Evolutionary conservation across 306 rosid genomes (phyloP).

Genomic region (Castanea crenata): DNA sequence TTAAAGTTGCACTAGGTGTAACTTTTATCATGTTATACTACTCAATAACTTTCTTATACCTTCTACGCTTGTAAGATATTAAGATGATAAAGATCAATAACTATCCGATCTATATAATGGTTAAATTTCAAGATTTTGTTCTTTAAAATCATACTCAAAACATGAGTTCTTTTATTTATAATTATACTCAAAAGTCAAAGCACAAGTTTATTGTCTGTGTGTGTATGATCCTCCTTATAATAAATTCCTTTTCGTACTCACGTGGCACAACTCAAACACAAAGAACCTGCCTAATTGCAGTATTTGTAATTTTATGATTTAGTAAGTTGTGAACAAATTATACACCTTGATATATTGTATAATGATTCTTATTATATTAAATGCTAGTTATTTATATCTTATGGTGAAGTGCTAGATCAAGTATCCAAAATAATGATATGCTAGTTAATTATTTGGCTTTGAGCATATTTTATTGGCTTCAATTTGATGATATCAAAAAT

Average conservation of each 20-base stretch:
- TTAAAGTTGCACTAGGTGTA: no score
- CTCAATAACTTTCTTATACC: no score
- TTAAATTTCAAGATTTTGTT: no score
- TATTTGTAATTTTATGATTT: neutral
- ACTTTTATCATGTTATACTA: no score
- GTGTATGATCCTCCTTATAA: neutral
- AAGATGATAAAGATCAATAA: no score
- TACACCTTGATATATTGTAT: neutral
- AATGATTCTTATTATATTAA: neutral
- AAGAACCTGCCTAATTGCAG: constrained; percentile 5
- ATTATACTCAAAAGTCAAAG: no score
- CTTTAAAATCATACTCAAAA: no score
- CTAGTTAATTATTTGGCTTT: neutral
- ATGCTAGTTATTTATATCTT: neutral
- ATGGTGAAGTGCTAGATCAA: neutral
- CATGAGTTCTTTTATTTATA: no score
- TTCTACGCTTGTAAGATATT: no score
- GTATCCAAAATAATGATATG: no score
- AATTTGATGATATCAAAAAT: constrained; percentile 15
- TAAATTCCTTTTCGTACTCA: neutral
- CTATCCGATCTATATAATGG: no score
- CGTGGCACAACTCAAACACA: neutral
- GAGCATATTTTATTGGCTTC: constrained; percentile 5
- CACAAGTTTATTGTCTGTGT: no score
- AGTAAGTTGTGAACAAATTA: neutral